Evolutionary conservation across 441 rosid species (phyloP).

Genomic region (Euphorbia corollata): DNA sequence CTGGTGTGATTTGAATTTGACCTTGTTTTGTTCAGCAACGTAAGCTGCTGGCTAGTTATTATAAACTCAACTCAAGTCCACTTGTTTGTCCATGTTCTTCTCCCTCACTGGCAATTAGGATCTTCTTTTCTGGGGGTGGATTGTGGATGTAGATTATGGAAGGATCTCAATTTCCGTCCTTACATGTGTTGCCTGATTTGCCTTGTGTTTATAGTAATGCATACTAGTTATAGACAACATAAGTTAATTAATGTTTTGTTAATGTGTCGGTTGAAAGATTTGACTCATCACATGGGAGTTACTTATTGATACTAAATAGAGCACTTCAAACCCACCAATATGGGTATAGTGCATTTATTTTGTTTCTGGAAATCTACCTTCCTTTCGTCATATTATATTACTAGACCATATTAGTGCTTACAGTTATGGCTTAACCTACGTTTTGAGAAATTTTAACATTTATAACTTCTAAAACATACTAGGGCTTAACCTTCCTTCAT

Average conservation of each 20-base stretch:
- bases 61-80: background rate
- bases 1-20: background rate
- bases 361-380: background rate
- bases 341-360: background rate
- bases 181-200: too few relatives aligned
- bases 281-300: background rate
- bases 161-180: too few relatives aligned
- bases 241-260: too few relatives aligned
- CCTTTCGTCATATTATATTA: background rate
- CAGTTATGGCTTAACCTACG: conserved; percentile 8
- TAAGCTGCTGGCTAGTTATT: background rate
- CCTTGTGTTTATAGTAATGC: too few relatives aligned
- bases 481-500: too few relatives aligned
- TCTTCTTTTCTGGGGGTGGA: background rate
- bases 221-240: too few relatives aligned
- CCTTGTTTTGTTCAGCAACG: background rate
- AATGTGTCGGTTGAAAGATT: too few relatives aligned
- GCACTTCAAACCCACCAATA: background rate
- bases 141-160: too few relatives aligned
- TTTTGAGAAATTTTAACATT: too few relatives aligned
- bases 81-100: background rate
- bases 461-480: too few relatives aligned
- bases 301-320: background rate
- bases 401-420: background rate
- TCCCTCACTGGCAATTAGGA: background rate